These are phyloP conservation scores for Cystobasidium tubakii DNA, from an alignment of 768 basidiomycete genomes.

Conservation along the genomic window DNA sequence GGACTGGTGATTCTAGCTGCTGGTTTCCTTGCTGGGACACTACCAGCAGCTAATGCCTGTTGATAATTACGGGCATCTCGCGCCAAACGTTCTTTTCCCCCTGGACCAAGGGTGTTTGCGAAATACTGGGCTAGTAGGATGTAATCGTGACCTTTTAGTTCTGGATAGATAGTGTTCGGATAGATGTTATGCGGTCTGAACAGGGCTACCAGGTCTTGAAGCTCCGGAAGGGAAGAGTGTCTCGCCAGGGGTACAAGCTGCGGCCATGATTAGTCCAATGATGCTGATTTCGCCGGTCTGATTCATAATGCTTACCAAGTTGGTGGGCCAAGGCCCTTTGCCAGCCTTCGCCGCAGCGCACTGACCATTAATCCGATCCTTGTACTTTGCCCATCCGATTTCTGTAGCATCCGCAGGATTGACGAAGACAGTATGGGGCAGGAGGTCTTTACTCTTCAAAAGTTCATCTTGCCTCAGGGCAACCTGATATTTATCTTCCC, in stretches of 20 bases:
- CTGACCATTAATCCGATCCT: slow-evolving; percentile 50
- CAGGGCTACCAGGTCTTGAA: slow-evolving; percentile 69
- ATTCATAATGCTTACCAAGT: slow-evolving; percentile 56
- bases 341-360: slow-evolving; percentile 44
- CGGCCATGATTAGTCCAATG: neutral
- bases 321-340: slow-evolving; percentile 53
- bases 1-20: neutral
- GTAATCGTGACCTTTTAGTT: slow-evolving; percentile 63
- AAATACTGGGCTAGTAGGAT: slow-evolving; percentile 63
- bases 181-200: slow-evolving; percentile 72
- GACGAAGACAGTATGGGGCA: slow-evolving; percentile 62
- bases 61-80: slow-evolving; percentile 42
- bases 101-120: slow-evolving; percentile 55
- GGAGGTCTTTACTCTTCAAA: slow-evolving; percentile 42
- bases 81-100: slow-evolving; percentile 45
- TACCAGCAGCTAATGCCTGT: neutral
- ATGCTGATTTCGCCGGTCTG: neutral
- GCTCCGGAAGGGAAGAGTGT: slow-evolving; percentile 81
- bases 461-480: slow-evolving; percentile 40
- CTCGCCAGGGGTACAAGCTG: slow-evolving; percentile 77
- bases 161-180: slow-evolving; percentile 67
- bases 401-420: slow-evolving; percentile 73
- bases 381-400: slow-evolving; percentile 57
- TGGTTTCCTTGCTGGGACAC: neutral
- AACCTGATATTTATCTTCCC: slow-evolving; percentile 24